Evolutionary conservation across 2,329 filamentous ascomycete species (phyloP).

Genomic region (Penicillium rolfsii): DNA sequence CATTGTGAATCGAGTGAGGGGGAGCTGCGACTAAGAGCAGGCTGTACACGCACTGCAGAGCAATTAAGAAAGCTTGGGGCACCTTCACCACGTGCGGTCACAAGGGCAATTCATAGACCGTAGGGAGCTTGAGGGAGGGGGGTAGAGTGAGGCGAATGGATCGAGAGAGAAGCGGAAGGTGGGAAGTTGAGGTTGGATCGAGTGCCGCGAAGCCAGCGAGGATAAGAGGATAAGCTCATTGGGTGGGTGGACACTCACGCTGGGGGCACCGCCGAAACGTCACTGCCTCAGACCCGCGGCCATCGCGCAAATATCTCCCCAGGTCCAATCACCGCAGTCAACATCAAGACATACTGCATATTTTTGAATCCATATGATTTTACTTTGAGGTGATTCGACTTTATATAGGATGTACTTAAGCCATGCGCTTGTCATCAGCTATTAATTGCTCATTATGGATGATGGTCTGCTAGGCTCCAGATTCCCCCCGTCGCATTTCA

Average conservation of each 20-base stretch:
- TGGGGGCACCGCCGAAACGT: conserved; percentile 24
- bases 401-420: too few relatives aligned
- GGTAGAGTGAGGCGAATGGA: conserved; percentile 6
- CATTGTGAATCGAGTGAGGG: conserved; percentile 45
- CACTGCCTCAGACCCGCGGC: conserved; percentile 15
- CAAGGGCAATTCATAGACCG: conserved; percentile 16
- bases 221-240: conserved; percentile 23
- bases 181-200: conserved; percentile 19
- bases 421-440: too few relatives aligned
- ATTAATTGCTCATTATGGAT: too few relatives aligned
- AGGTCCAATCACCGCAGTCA: not conserved
- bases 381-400: too few relatives aligned
- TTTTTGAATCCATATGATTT: too few relatives aligned
- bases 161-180: conserved; percentile 25
- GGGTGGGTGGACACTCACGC: conserved; percentile 18
- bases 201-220: conserved; percentile 6
- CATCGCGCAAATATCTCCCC: conserved; percentile 1
- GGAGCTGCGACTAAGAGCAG: conserved; percentile 30
- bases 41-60: conserved; percentile 32
- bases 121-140: not conserved
- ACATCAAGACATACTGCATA: too few relatives aligned
- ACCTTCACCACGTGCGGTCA: conserved; percentile 11
- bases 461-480: too few relatives aligned
- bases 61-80: conserved; percentile 17
- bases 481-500: too few relatives aligned